Evolutionary conservation across 163 green algal genomes (phyloP), one percentile per base, ranked within the genome.

Genomic region (Picocystis sp.): DNA sequence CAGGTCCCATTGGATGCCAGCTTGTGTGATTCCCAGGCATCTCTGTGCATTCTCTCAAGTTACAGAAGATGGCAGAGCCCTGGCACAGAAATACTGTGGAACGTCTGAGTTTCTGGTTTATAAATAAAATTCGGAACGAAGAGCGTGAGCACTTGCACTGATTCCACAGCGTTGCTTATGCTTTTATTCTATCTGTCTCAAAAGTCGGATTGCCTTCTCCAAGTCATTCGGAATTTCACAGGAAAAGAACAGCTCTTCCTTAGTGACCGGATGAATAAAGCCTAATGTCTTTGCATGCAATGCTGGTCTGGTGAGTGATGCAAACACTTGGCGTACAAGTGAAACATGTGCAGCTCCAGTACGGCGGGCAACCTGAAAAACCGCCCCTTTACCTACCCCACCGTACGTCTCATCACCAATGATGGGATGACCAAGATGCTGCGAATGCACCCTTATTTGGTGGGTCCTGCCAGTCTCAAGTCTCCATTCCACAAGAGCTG

Each of bases 401-500:
- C 82, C 78, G 58, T 98, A 98, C 1, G 68, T 73, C 2, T 80
- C 75, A 53, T 98, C 89, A 0, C 69, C 83, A 8, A 96, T 51
- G 22, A 98, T 63, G 0, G 89, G 81, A 51, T 86, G 71, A 2
- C 80, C 80, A 0, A 95, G 63, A 59, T 94, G 65, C 50, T 81
- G 77, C 8, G 87, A 78, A 60, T 98, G 89, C 23, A 96, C 89
- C 52, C 84, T 70, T 55, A 95, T 94, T 66, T 97, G 88, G 56
- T 98, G 89, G 9, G 89, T 98, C 22, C 89, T 67, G 35, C 89
- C 89, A 2, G 85, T 96, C 17, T 93, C 78, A 5, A 98, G 71
- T 47, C 71, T 75, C 89, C 89, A 98, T 56, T 81, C 56, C 48
- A 94, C 77, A 23, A 95, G 48, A 10, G 81, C 75, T 3, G 79